Conservation (phyloP, 257 asterid genomes). For the Solanum microdontum region DNA sequence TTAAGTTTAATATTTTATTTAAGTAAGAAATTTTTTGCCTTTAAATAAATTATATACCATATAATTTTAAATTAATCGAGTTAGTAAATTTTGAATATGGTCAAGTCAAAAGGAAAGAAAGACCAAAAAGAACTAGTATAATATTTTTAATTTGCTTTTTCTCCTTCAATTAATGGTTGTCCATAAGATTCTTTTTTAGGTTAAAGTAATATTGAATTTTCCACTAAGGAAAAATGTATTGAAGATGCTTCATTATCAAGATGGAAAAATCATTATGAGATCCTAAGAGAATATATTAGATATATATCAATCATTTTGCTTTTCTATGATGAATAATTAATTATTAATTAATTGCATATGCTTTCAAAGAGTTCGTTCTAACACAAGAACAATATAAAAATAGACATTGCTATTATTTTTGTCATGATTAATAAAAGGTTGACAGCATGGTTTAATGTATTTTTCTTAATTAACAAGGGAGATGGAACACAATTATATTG, state of each 20-base stretch:
- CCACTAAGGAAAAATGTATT: background rate
- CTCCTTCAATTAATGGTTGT: background rate
- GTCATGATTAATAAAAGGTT: background rate
- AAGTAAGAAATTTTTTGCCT: accelerated
- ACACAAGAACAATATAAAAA: background rate
- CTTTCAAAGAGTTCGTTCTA: background rate
- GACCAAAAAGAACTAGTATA: background rate
- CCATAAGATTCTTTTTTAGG: slow-evolving; percentile 8
- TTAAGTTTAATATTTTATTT: background rate
- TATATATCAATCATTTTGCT: background rate
- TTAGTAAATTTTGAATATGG: background rate
- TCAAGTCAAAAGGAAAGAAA: background rate
- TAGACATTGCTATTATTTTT: background rate
- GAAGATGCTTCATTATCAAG: slow-evolving; percentile 10
- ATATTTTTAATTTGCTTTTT: background rate
- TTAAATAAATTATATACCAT: accelerated
- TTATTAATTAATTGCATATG: background rate
- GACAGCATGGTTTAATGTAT: background rate
- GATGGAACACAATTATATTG: background rate
- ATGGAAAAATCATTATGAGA: background rate
- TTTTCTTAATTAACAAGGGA: background rate
- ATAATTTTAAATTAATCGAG: background rate
- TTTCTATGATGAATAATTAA: background rate
- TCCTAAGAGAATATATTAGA: background rate
- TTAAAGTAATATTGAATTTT: background rate